Evolutionary conservation across 2,329 filamentous ascomycete genomes (phyloP).

Genomic region (Pseudogymnoascus sp.): DNA sequence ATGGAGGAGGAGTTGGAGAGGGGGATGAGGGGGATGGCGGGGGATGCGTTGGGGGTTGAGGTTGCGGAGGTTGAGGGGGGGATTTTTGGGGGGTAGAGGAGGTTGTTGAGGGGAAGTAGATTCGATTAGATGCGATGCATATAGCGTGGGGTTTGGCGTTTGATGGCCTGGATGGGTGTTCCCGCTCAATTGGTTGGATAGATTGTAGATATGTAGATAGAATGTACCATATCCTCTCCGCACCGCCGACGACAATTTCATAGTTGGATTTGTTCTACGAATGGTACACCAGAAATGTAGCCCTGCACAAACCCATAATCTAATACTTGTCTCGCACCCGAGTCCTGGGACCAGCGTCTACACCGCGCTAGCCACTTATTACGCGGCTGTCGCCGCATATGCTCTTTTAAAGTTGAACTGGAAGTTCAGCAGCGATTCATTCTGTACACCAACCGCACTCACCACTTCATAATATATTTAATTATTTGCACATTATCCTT

Average conservation of each 20-base stretch:
- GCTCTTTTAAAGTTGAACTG: background rate
- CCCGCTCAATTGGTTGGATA: background rate
- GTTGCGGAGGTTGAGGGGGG: constrained; percentile 80
- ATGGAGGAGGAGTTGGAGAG: constrained; percentile 94
- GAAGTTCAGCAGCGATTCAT: too few relatives aligned
- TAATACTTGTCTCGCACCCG: background rate
- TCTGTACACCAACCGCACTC: too few relatives aligned
- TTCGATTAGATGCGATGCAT: background rate
- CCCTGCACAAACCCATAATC: background rate
- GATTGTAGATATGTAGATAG: constrained; percentile 5
- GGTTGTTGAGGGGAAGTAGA: too few relatives aligned
- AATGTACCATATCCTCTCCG: constrained; percentile 53
- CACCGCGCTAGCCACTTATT: background rate
- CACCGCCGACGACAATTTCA: constrained; percentile 29
- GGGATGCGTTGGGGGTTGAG: constrained; percentile 78
- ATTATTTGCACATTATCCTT: too few relatives aligned
- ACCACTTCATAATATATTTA: too few relatives aligned
- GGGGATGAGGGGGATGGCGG: constrained; percentile 78
- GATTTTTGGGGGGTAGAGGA: constrained; percentile 9
- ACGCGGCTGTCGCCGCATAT: background rate
- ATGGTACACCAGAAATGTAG: background rate
- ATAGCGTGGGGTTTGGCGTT: background rate
- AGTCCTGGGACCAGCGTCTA: background rate
- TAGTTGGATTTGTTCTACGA: background rate
- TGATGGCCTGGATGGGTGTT: background rate